Evolutionary conservation across 2,329 filamentous ascomycete species (phyloP).

Genomic region (Diaporthe humulicola): DNA sequence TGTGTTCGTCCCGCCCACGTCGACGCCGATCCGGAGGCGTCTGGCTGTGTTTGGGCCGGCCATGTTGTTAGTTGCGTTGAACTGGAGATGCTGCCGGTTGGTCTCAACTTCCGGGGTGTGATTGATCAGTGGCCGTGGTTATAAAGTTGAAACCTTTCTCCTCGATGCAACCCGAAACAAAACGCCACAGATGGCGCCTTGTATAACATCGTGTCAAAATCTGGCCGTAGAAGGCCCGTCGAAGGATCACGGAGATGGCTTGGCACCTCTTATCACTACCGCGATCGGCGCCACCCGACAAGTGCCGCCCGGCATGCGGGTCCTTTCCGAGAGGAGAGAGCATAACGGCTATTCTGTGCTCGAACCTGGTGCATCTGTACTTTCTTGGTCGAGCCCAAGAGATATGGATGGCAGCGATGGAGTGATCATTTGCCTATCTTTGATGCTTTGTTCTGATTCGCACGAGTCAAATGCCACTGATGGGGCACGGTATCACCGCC

Average conservation of each 20-base stretch:
- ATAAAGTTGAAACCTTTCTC: background rate
- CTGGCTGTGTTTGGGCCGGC: background rate
- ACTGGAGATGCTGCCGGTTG: background rate
- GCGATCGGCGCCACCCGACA: conserved; percentile 4
- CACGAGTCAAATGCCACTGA: background rate
- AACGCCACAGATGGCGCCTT: background rate
- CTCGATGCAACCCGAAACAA: background rate
- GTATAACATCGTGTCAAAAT: background rate
- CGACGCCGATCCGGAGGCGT: conserved; percentile 58
- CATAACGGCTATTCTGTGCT: background rate
- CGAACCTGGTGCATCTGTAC: background rate
- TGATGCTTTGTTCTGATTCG: background rate
- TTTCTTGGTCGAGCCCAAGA: background rate
- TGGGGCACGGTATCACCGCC: background rate
- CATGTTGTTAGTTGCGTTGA: background rate
- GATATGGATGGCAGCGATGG: background rate
- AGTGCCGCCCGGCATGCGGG: conserved; percentile 30
- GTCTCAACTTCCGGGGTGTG: background rate
- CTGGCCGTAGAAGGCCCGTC: background rate
- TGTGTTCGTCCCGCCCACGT: conserved; percentile 66
- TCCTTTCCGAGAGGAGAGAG: background rate
- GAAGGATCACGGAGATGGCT: background rate
- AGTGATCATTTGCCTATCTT: background rate
- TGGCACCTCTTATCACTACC: background rate
- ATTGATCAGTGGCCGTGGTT: background rate